Conservation (phyloP, 2,329 filamentous ascomycete genomes). For the Botryosphaeria agaves region DNA sequence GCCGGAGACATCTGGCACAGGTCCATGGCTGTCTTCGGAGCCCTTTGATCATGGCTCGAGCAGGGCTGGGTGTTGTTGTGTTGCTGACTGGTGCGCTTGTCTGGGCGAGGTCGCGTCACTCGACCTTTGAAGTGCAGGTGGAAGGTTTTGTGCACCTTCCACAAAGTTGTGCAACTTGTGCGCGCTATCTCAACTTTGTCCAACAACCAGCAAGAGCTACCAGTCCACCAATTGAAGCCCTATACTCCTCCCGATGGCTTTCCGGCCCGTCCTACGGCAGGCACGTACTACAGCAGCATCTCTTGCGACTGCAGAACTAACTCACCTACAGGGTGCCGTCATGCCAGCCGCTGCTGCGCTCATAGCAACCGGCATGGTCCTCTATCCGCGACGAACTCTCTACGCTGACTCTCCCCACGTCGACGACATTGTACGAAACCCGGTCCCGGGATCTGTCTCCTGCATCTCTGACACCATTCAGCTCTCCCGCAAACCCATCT, state of each 20-base stretch:
- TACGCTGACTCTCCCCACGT: conserved; percentile 28
- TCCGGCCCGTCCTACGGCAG: conserved; percentile 34
- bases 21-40: conserved; percentile 36
- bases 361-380: conserved; percentile 25
- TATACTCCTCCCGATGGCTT: conserved; percentile 28
- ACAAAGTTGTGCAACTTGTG: too few relatives aligned
- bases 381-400: conserved; percentile 27
- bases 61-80: background rate
- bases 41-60: conserved; percentile 21
- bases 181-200: too few relatives aligned
- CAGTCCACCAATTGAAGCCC: conserved; percentile 17
- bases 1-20: conserved; percentile 39
- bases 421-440: conserved; percentile 9
- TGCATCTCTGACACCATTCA: conserved; percentile 4
- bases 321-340: conserved; percentile 26
- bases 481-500: conserved; percentile 46
- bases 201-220: too few relatives aligned
- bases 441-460: conserved; percentile 2
- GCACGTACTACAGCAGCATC: conserved; percentile 16
- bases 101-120: too few relatives aligned
- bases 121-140: too few relatives aligned
- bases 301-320: conserved; percentile 6
- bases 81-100: background rate
- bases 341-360: conserved; percentile 26
- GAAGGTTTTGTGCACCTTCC: too few relatives aligned